Conservation (phyloP, 345 rosid genomes). For the Salix koriyanagi region DNA sequence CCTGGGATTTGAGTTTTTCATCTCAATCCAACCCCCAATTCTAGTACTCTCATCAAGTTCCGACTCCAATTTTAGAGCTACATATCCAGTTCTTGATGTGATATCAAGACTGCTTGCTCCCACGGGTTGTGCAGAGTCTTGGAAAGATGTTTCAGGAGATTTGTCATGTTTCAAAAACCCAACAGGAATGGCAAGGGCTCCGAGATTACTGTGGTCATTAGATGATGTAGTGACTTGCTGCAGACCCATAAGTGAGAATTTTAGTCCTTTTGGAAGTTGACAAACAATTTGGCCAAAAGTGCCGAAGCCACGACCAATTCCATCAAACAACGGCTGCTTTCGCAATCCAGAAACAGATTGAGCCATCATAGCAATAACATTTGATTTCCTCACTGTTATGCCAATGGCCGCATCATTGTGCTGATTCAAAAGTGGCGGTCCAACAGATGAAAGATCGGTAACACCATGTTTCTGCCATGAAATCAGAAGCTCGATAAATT, state of each 20-base stretch:
- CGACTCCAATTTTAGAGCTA: constrained; percentile 66
- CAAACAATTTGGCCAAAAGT: constrained; percentile 70
- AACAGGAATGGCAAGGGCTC: constrained; percentile 53
- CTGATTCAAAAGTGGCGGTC: constrained; percentile 66
- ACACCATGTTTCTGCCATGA: constrained; percentile 52
- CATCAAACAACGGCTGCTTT: constrained; percentile 23
- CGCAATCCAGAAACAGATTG: constrained; percentile 52
- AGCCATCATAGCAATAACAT: constrained; percentile 54
- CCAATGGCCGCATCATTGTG: constrained; percentile 62
- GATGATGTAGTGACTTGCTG: constrained; percentile 40
- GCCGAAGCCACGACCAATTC: constrained; percentile 40
- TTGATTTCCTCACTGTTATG: constrained; percentile 53
- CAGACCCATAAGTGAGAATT: constrained; percentile 58
- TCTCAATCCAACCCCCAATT: constrained; percentile 74
- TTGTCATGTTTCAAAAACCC: constrained; percentile 30
- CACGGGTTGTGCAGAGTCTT: constrained; percentile 22
- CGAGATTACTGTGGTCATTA: constrained; percentile 23
- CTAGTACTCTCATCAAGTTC: constrained; percentile 53
- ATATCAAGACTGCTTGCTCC: constrained; percentile 16
- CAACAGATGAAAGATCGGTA: constrained; percentile 49
- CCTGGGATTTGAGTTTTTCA: constrained; percentile 43
- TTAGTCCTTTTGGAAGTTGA: constrained; percentile 48
- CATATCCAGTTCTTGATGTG: constrained; percentile 26
- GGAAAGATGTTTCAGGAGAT: constrained; percentile 21
- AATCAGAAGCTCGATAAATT: constrained; percentile 12